Conservation (phyloP, 208 protist genomes). For the Kentomonas sorsogonicus region DNA sequence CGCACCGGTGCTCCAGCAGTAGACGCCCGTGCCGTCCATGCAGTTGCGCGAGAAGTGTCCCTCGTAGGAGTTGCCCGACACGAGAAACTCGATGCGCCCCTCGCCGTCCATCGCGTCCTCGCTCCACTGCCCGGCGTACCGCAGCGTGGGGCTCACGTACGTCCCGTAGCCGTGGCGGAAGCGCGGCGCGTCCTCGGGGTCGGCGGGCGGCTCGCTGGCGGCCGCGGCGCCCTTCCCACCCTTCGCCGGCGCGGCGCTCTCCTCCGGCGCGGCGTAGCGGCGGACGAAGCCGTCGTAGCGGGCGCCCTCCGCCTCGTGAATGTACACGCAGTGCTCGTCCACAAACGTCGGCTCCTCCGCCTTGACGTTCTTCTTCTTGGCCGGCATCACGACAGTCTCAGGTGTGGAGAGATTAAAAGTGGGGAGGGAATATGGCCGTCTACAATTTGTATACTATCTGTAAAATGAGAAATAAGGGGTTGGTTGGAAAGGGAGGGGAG, state of each 20-base stretch:
- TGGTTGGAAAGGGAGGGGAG: background rate
- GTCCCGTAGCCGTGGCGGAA: slow-evolving; percentile 70
- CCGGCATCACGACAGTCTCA: slow-evolving; percentile 34
- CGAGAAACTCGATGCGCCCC: slow-evolving; percentile 50
- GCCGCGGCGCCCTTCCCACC: slow-evolving; percentile 3
- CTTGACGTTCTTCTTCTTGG: slow-evolving; percentile 74
- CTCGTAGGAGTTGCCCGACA: slow-evolving; percentile 47
- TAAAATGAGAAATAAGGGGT: too few relatives aligned
- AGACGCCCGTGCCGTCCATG: slow-evolving; percentile 71
- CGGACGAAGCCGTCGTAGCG: slow-evolving; percentile 62
- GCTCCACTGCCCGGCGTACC: slow-evolving; percentile 77
- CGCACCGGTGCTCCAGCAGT: slow-evolving; percentile 60
- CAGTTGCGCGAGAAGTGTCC: slow-evolving; percentile 53
- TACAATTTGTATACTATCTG: background rate
- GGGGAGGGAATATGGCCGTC: too few relatives aligned
- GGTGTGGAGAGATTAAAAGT: too few relatives aligned
- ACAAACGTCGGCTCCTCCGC: slow-evolving; percentile 69
- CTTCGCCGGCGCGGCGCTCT: background rate
- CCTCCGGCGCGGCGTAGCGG: slow-evolving; percentile 18
- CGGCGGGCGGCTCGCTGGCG: background rate
- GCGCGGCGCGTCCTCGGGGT: slow-evolving; percentile 6
- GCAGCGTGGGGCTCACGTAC: slow-evolving; percentile 60
- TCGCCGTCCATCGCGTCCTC: slow-evolving; percentile 83
- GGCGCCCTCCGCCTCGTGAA: slow-evolving; percentile 58
- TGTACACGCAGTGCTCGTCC: slow-evolving; percentile 61